Evolutionary conservation across 78 protist genomes (phyloP), one percentile per base, ranked within the genome.

Genomic region (Thecamonas trahens): DNA sequence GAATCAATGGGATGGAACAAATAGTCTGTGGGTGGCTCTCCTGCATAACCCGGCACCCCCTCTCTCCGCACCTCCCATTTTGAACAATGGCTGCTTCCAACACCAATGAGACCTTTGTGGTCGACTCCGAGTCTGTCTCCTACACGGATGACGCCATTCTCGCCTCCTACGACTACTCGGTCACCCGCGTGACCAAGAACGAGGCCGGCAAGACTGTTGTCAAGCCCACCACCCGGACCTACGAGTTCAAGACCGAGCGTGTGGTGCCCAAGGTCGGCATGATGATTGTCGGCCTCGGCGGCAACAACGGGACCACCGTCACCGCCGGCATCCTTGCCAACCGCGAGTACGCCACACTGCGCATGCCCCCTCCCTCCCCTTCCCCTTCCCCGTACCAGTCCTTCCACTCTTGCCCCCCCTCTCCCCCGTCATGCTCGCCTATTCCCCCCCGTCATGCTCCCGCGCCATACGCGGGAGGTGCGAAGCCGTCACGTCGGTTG

Each of bases 301-400:
- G 99, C 69, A 98, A 96, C 94, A 98, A 98, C 88, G 99, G 99
- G 26, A 53, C 99, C 26, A 96, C 99, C 3, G 68, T 95, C 2
- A 81, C 90, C 11, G 98, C 94, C 18, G 89, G 93, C 39, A 66
- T 89, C 60, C 32, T 94, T 28, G 99, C 99, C 42, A 98, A 98
- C 94, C 55, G 74, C 31, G 70, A 79, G 61, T 28, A 67, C 42
- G 76, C 14, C 11, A 49, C 35, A 69, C 50, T 8, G 13, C 15
- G 34, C 20, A 7, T 42, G 67, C n/a, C 42, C 20, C 22, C 20
- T 24, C 22, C 22, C 22, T 32, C 24, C 62, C 59, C 26, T 69
- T 61, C n/a, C 31, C 20, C 71, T 67, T n/a, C n/a, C n/a, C n/a
- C n/a, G n/a, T n/a, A n/a, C n/a, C n/a, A n/a, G n/a, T n/a, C n/a